phyloP scores from a whole-genome alignment of 164 flowering plant species.

The Piper betle region DNA sequence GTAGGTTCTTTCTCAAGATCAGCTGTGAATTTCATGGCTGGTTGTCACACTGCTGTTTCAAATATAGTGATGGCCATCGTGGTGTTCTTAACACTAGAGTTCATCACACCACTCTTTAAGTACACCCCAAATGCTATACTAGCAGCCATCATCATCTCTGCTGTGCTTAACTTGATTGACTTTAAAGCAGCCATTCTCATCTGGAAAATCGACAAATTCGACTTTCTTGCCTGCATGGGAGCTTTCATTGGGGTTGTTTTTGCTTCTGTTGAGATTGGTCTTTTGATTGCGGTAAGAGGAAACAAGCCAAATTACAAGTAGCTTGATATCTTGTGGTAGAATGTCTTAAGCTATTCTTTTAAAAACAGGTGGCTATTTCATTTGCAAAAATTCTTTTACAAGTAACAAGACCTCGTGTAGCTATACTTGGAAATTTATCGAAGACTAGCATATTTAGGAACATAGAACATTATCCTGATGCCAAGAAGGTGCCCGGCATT shows the following conservation, averaged over 20 bases:
- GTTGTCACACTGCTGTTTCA: slow-evolving; percentile 83
- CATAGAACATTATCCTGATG: slow-evolving; percentile 63
- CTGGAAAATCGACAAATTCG: slow-evolving; percentile 83
- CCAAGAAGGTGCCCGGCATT: slow-evolving; percentile 47
- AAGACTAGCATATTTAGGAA: slow-evolving; percentile 54
- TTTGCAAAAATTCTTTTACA: slow-evolving; percentile 70
- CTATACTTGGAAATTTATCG: slow-evolving; percentile 59
- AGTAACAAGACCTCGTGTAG: slow-evolving; percentile 74
- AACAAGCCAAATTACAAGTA: too few relatives aligned
- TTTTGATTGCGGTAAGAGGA: slow-evolving; percentile 63
- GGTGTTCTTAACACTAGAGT: slow-evolving; percentile 53
- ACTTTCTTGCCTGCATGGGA: slow-evolving; percentile 87
- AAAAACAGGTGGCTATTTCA: slow-evolving; percentile 57
- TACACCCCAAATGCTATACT: slow-evolving; percentile 93
- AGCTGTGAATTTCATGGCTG: slow-evolving; percentile 89
- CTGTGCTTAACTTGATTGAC: slow-evolving; percentile 67
- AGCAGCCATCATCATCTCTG: slow-evolving; percentile 72
- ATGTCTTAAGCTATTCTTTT: neutral
- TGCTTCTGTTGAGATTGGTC: slow-evolving; percentile 72
- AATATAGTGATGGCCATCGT: slow-evolving; percentile 80
- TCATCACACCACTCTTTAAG: slow-evolving; percentile 78
- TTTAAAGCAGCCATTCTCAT: slow-evolving; percentile 50
- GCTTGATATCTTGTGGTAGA: neutral
- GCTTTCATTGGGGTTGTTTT: slow-evolving; percentile 88
- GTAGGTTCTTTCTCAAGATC: slow-evolving; percentile 97